Evolutionary conservation across 2,329 filamentous ascomycete species (phyloP).

Genomic region (Alternaria triticimaculans): DNA sequence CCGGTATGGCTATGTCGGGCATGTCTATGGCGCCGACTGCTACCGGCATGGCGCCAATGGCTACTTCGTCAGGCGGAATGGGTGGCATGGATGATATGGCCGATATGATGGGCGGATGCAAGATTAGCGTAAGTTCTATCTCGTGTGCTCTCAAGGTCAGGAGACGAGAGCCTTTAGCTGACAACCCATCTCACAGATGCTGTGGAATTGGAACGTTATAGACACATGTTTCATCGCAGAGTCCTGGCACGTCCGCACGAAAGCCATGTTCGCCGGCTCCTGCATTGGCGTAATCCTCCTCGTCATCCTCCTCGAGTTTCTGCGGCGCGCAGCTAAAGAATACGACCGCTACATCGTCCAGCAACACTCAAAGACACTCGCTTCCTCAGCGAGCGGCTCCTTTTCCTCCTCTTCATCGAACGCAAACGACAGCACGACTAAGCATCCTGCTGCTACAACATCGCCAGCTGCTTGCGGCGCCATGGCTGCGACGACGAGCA

Average conservation of each 20-base stretch:
- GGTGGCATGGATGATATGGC: conserved; percentile 29
- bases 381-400: not conserved
- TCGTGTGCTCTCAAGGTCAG: too few species aligned
- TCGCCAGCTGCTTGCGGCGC: not conserved
- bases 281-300: conserved; percentile 81
- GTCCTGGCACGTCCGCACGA: conserved; percentile 73
- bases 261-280: conserved; percentile 77
- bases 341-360: conserved; percentile 73
- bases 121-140: conserved; percentile 36
- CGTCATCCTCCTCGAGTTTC: conserved; percentile 72
- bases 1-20: conserved; percentile 12
- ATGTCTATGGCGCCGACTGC: conserved; percentile 10
- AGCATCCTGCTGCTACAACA: conserved; percentile 14
- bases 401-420: conserved; percentile 24
- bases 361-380: conserved; percentile 51
- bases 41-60: conserved; percentile 18
- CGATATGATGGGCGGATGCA: conserved; percentile 38
- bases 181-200: conserved; percentile 58
- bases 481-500: not conserved
- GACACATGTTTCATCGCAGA: conserved; percentile 74
- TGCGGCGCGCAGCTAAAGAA: conserved; percentile 74
- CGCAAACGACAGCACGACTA: conserved; percentile 13
- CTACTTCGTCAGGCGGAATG: conserved; percentile 25
- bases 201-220: conserved; percentile 81
- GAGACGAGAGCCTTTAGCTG: not conserved